Percentiles rank a stretch among this genome's conserved stretches.
These are phyloP conservation scores for Posidonia australis DNA, from an alignment of 106 monocot genomes.

Conservation along the genomic window DNA sequence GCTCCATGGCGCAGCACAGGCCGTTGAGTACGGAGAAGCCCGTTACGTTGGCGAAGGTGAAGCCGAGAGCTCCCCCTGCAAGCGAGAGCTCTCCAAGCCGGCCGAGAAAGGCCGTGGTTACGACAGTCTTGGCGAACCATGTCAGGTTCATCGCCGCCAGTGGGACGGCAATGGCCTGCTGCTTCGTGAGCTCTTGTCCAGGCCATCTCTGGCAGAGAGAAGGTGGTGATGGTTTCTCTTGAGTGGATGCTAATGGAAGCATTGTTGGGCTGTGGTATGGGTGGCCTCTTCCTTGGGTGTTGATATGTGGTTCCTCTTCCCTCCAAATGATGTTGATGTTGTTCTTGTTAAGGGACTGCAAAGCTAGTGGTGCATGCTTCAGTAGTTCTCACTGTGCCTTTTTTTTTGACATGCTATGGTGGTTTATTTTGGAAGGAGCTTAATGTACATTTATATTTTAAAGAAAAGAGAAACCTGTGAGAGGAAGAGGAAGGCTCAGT, in stretches of 20 bases:
- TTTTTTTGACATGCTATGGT: too few relatives aligned
- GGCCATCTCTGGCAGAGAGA: neutral
- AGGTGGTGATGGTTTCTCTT: neutral
- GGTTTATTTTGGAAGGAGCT: too few relatives aligned
- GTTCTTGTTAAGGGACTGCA: too few relatives aligned
- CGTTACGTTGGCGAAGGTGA: slow-evolving; percentile 64
- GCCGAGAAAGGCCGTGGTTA: slow-evolving; percentile 41
- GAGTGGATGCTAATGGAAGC: neutral
- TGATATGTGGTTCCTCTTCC: too few relatives aligned
- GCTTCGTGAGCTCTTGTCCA: slow-evolving; percentile 27
- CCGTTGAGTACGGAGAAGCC: slow-evolving; percentile 49
- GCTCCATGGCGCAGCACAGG: slow-evolving; percentile 62
- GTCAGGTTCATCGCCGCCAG: slow-evolving; percentile 34
- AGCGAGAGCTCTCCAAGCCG: slow-evolving; percentile 35
- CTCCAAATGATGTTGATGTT: too few relatives aligned
- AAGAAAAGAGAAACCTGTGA: too few relatives aligned
- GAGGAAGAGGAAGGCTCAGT: too few relatives aligned
- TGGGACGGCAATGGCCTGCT: slow-evolving; percentile 25
- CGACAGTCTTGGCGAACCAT: slow-evolving; percentile 36
- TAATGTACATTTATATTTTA: too few relatives aligned
- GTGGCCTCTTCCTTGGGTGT: neutral
- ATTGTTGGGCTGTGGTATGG: neutral
- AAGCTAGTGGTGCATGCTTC: too few relatives aligned
- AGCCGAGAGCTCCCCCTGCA: slow-evolving; percentile 47
- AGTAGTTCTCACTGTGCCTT: too few relatives aligned